Evolutionary conservation across 2,329 filamentous ascomycete species (phyloP), one percentile per base, ranked within the genome.

Genomic region (Fusarium sp.): DNA sequence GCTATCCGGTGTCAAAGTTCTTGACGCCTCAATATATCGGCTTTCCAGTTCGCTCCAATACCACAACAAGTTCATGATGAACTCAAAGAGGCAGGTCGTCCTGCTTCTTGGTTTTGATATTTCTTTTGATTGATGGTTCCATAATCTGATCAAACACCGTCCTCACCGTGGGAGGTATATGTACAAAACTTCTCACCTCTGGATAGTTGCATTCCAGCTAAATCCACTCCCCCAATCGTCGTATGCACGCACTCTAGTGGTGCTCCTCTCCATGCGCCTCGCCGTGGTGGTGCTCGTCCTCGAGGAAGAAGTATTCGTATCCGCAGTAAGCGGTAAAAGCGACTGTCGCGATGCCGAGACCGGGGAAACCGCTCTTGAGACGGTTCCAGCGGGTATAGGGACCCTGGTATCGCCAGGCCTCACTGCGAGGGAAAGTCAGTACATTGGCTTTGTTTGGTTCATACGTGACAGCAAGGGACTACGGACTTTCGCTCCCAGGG

Each of bases 331-430:
- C 91, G 54, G 92, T 90, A 82, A 99, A 99, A 49, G 95, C 95
- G 67, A 96, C 95, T 9, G 93, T 93, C 36, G 94, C 96, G 77
- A 95, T 97, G 73, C 96, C 96, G 77, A 99, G 88, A 69, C 96
- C 96, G 41, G 96, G 96, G 81, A 99, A 94, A 72, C 90, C 87
- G 78, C 89, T 86, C 85, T 92, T 94, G 87, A 98, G 96, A 77
- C 96, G 92, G 85, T 97, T 97, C 85, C 87, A 93, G 77, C 95
- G 90, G 74, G 91, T 92, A 87, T 98, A 98, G 60, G 90, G 91
- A 72, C 95, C 96, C 39, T 89, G 91, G 87, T 97, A 98, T 83
- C 96, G 90, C 96, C 96, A 99, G 80, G 93, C 89, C 86, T 99
- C 96, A 80, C 96, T 99, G 81, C 29, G 53, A 53, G 49, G 45